Conservation (phyloP, 2,329 filamentous ascomycete genomes). For the Aspergillus sp. region DNA sequence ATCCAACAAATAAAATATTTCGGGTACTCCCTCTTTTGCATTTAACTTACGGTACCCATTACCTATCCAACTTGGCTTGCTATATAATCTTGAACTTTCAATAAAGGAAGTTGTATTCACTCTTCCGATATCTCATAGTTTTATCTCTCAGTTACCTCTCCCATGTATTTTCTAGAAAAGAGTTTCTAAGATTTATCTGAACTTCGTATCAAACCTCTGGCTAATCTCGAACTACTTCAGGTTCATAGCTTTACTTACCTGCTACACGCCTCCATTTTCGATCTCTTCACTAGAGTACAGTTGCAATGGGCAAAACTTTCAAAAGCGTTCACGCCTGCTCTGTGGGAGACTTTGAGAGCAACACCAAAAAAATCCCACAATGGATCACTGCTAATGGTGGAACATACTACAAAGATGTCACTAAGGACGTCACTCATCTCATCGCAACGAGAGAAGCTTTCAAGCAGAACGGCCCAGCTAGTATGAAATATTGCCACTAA, state of each 20-base stretch:
- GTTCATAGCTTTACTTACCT: not conserved
- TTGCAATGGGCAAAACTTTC: constrained; percentile 48
- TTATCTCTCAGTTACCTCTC: not conserved
- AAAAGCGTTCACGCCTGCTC: constrained; percentile 55
- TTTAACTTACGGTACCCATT: not conserved
- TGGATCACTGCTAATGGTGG: constrained; percentile 69
- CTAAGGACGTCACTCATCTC: constrained; percentile 67
- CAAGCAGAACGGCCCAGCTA: constrained; percentile 46
- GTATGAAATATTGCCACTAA: constrained; percentile 24
- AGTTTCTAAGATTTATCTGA: not conserved
- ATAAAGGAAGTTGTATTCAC: not conserved
- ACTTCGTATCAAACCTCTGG: not conserved
- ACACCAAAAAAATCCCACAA: constrained; percentile 57
- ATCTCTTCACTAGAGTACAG: not conserved
- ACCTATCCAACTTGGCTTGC: not conserved
- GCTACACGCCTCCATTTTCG: not conserved
- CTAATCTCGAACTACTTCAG: not conserved
- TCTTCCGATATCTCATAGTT: not conserved
- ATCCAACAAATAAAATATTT: not conserved
- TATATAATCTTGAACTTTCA: not conserved
- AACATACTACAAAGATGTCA: constrained; percentile 53
- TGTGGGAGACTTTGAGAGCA: constrained; percentile 58
- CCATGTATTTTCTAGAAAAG: not conserved
- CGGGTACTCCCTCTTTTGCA: not conserved
- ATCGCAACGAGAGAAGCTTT: constrained; percentile 66